Evolutionary conservation across 2,329 filamentous ascomycete genomes (phyloP).

Genomic region (Purpureocillium takamizusanense): DNA sequence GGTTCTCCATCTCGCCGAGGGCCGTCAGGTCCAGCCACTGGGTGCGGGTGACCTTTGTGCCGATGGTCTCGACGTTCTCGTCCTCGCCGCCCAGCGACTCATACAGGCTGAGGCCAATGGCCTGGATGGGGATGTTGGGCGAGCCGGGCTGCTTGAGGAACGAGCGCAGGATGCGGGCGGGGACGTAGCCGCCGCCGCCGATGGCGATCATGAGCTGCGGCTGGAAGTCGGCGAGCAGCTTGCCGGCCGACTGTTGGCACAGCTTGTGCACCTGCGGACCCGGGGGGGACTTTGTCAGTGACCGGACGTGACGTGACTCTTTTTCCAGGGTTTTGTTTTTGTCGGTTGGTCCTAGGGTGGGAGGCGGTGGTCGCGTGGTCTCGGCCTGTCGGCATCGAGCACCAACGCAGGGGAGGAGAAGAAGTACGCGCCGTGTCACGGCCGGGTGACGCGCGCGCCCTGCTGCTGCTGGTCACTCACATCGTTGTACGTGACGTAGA

Average conservation of each 20-base stretch:
- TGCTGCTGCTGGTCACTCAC: constrained; percentile 37
- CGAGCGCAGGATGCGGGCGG: constrained; percentile 90
- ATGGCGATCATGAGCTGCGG: constrained; percentile 98
- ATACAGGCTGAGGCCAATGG: constrained; percentile 95
- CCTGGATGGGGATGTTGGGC: constrained; percentile 97
- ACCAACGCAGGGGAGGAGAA: constrained; percentile 14
- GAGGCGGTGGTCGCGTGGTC: constrained; percentile 9
- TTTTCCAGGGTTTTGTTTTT: no score
- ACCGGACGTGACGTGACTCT: neutral
- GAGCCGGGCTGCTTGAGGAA: constrained; percentile 85
- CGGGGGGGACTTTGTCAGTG: neutral
- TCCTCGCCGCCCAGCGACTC: constrained; percentile 60
- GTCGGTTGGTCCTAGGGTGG: neutral
- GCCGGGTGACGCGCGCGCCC: neutral
- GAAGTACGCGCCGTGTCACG: neutral
- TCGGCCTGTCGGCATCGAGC: constrained; percentile 1
- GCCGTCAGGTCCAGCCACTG: constrained; percentile 94
- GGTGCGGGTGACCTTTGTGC: constrained; percentile 91
- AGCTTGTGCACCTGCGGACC: constrained; percentile 82
- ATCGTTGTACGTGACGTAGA: constrained; percentile 90
- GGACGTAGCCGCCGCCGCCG: constrained; percentile 93
- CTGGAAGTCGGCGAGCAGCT: constrained; percentile 76
- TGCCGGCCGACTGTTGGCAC: constrained; percentile 75
- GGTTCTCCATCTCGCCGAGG: constrained; percentile 73
- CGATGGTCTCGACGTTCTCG: constrained; percentile 57